Base-by-base conservation (phyloP, 495 filamentous ascomycete species). In the Hypoxylon fragiforme region DNA sequence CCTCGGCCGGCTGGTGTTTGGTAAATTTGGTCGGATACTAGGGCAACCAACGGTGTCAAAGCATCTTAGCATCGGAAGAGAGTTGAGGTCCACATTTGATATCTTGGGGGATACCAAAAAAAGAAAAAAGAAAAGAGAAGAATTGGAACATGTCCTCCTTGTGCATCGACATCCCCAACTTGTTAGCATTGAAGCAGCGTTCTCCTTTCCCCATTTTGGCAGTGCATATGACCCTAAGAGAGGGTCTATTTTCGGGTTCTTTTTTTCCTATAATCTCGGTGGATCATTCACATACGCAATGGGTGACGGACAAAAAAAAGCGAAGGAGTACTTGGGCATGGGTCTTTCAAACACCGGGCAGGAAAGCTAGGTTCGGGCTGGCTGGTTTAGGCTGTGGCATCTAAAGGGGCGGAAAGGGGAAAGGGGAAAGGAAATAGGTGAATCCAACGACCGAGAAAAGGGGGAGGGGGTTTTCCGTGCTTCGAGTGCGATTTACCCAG, bases 181-280 rank as follows among this genome's bases (percentile, higher is more conserved):
- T 62, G 38, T 62, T 62, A 62, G 58, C 58, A 62, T 62, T 60
- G 42, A 48, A 44, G 24, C 52, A 57, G 58, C 58, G 58, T 62
- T 62, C 50, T 60, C 44, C 45, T 28, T 28, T 28, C 44, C 40
- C 48, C 31, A 3, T 37, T 37, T 13, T 62, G 47, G 52, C 48
- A 48, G 58, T 48, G 58, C 48, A 62, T 56, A 51, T 47, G 49
- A 55, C 53, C 38, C 40, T 32, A 38, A 37, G 41, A 56, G 48
- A 34, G 46, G 16, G 51, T 32, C 46, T 13, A 21, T 36, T 35
- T 38, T 48, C 21, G 20, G n/a, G 3, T 52, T 42, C 13, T 50
- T 51, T 38, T 50, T 43, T 2, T 32, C 50, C 24, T 40, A 31
- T 37, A 2, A 18, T 55, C 32, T 44, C 31, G 43, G 48, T 45